phyloP scores from a whole-genome alignment of 257 asterid species.

The Gynochthodes officinalis region DNA sequence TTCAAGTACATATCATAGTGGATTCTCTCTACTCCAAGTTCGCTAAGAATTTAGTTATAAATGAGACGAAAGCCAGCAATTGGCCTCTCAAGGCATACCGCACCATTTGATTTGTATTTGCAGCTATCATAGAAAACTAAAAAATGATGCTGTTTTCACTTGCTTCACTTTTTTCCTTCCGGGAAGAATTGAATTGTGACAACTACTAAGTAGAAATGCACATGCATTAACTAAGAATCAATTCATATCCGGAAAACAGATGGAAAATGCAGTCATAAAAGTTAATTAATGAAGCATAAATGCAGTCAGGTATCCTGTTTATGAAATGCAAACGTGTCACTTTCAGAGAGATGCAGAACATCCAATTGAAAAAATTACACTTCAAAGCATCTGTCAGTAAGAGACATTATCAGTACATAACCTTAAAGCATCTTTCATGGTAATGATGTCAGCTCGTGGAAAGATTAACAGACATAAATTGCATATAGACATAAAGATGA shows the following conservation, averaged over 20 bases:
- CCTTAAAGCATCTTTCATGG: not conserved
- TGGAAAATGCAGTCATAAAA: not conserved
- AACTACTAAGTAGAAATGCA: not conserved
- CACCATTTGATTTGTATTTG: not conserved
- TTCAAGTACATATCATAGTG: not conserved
- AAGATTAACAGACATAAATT: conserved; percentile 7
- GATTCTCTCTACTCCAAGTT: not conserved
- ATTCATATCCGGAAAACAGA: not conserved
- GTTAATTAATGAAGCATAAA: not conserved
- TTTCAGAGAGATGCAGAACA: not conserved
- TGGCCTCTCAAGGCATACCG: not conserved
- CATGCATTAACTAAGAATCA: not conserved
- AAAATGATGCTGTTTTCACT: not conserved
- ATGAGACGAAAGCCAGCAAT: not conserved
- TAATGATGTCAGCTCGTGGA: not conserved
- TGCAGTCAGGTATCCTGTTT: not conserved
- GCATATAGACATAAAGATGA: not conserved
- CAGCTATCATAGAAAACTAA: not conserved
- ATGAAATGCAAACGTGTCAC: not conserved
- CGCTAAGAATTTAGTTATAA: not conserved
- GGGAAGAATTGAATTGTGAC: not conserved
- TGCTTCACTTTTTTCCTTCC: not conserved
- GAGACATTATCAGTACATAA: not conserved
- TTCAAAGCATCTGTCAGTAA: not conserved
- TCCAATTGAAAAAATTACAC: not conserved